These are phyloP conservation scores for Pyrrhoderma lamaoense DNA, from an alignment of 1,284 basidiomycete genomes.

Conservation along the genomic window DNA sequence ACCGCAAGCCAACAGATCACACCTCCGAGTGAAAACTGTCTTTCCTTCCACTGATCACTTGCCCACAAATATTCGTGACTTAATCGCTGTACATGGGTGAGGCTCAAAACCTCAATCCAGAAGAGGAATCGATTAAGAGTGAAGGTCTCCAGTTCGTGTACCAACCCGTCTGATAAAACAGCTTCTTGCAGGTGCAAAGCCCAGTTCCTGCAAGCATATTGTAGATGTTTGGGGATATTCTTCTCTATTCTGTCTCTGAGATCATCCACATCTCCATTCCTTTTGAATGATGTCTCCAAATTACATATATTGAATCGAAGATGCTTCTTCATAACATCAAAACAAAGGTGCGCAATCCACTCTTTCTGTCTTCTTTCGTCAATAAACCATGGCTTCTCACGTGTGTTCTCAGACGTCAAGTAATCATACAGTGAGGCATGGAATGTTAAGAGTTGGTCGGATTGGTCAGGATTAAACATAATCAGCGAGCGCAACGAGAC, in stretches of 20 bases:
- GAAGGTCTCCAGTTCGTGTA: too few relatives aligned
- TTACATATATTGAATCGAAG: constrained; percentile 8
- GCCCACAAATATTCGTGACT: not conserved
- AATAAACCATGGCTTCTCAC: not conserved
- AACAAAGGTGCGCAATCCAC: not conserved
- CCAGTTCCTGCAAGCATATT: constrained; percentile 5
- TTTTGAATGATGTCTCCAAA: constrained; percentile 1
- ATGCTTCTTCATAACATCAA: not conserved
- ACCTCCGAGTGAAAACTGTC: not conserved
- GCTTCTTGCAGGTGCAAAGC: not conserved
- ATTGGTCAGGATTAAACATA: not conserved
- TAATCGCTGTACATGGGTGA: constrained; percentile 17
- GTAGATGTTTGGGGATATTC: not conserved
- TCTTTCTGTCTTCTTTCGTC: not conserved
- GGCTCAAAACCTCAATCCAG: constrained; percentile 27
- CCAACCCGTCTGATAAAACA: not conserved
- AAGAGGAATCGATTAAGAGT: constrained; percentile 20
- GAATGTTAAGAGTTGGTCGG: not conserved
- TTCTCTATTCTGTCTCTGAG: not conserved
- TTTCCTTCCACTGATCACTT: not conserved
- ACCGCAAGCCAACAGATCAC: too few relatives aligned
- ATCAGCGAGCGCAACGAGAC: not conserved
- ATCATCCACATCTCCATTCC: constrained; percentile 2
- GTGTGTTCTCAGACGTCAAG: not conserved
- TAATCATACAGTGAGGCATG: constrained; percentile 5